These are phyloP conservation scores for Venturia oleaginea DNA, from an alignment of 2,329 filamentous ascomycete genomes.

Conservation along the genomic window DNA sequence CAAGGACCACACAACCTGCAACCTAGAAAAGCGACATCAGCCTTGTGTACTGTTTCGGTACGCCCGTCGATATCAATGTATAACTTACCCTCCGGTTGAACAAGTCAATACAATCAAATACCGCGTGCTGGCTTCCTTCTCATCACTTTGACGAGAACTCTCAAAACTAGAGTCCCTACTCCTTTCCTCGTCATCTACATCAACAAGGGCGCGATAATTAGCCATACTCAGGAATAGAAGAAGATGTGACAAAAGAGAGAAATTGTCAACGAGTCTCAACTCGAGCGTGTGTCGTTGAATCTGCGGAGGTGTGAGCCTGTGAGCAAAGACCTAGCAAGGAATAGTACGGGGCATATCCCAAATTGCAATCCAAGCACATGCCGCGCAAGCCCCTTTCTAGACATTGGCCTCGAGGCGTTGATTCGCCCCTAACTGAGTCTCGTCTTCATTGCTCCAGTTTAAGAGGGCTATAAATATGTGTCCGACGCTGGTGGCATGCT, in stretches of 20 bases:
- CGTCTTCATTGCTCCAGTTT: not conserved
- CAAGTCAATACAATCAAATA: constrained; percentile 11
- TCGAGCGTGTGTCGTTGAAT: not conserved
- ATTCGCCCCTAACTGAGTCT: not conserved
- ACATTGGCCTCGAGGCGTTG: not conserved
- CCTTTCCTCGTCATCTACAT: not conserved
- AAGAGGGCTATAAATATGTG: not conserved
- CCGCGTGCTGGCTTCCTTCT: not conserved
- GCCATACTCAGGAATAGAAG: constrained; percentile 4
- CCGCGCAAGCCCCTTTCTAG: not conserved
- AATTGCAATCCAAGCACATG: not conserved
- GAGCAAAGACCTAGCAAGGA: not conserved
- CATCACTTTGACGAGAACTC: not conserved
- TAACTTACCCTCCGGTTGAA: constrained; percentile 4
- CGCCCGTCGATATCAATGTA: not conserved
- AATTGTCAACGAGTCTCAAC: not conserved
- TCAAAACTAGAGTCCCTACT: not conserved
- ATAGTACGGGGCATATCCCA: not conserved
- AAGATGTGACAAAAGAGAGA: not conserved
- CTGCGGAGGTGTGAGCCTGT: not conserved
- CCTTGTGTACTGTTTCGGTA: not conserved
- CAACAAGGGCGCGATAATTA: not conserved
- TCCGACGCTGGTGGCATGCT: not conserved
- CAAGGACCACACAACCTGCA: constrained; percentile 17
- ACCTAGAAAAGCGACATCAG: constrained; percentile 1